phyloP scores from a whole-genome alignment of 2,329 filamentous ascomycete species.

The Epichloe scottii region DNA sequence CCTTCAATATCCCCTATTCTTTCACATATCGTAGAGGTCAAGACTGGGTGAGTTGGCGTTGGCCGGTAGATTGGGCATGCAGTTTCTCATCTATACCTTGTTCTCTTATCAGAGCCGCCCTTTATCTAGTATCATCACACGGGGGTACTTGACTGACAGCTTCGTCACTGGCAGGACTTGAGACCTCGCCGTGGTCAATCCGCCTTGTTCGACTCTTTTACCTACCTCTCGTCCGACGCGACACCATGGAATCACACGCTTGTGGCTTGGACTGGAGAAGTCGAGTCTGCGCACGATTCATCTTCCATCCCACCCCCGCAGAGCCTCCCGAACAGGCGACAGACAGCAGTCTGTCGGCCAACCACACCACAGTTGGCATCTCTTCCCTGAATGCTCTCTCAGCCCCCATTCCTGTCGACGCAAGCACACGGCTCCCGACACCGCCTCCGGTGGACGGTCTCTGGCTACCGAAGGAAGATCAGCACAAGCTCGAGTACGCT shows the following conservation, averaged over 20 bases:
- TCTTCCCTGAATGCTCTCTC: constrained; percentile 60
- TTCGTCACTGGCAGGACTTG: constrained; percentile 44
- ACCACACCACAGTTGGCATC: constrained; percentile 31
- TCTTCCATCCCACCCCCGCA: constrained; percentile 30
- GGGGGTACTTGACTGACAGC: background rate
- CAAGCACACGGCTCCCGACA: constrained; percentile 39
- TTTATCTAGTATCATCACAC: no score
- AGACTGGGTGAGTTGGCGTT: constrained; percentile 42
- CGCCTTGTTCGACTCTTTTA: constrained; percentile 82
- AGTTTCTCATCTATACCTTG: no score
- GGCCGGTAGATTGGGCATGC: background rate
- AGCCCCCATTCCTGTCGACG: constrained; percentile 65
- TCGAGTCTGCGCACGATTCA: constrained; percentile 39
- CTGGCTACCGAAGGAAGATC: constrained; percentile 57
- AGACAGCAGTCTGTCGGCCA: background rate
- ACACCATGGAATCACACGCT: constrained; percentile 85
- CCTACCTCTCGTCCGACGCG: constrained; percentile 71
- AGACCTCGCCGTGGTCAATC: constrained; percentile 74
- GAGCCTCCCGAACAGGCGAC: constrained; percentile 34
- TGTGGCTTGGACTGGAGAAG: constrained; percentile 91
- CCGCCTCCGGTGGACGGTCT: constrained; percentile 55
- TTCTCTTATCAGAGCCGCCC: no score
- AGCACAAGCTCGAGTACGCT: constrained; percentile 60
- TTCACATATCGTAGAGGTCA: constrained; percentile 44
- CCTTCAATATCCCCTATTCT: constrained; percentile 50